Evolutionary conservation across 306 rosid genomes (phyloP).

Genomic region (Aeschynomene evenia): DNA sequence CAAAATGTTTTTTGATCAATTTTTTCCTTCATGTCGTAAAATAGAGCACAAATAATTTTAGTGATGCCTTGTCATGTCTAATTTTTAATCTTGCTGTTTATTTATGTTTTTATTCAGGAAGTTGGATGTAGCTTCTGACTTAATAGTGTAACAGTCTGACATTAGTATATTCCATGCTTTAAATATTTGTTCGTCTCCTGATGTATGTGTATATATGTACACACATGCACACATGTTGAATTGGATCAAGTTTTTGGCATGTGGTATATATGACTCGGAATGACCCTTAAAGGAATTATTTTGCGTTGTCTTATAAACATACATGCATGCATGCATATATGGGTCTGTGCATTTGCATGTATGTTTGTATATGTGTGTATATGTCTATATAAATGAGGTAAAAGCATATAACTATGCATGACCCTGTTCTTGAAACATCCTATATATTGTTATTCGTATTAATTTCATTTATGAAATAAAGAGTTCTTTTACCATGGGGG

Average conservation of each 20-base stretch:
- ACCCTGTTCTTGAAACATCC: conserved; percentile 15
- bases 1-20: not conserved
- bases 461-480: not conserved
- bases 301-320: not conserved
- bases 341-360: no score
- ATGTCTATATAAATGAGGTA: no score
- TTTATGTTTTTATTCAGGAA: conserved; percentile 1
- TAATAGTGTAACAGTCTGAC: not conserved
- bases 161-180: conserved; percentile 5
- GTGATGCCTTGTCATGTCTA: not conserved
- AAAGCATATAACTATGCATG: no score
- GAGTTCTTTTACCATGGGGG: not conserved
- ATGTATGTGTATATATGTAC: not conserved
- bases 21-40: not conserved
- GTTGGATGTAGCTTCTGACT: conserved; percentile 7
- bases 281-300: not conserved
- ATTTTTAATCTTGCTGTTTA: not conserved
- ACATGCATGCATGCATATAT: no score
- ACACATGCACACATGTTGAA: not conserved
- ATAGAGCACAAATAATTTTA: conserved; percentile 4
- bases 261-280: conserved; percentile 10
- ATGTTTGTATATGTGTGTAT: no score
- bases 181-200: not conserved
- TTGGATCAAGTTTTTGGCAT: not conserved
- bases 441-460: not conserved